Conservation (phyloP, 2,329 filamentous ascomycete genomes). For the Hirsutella minnesotensis region DNA sequence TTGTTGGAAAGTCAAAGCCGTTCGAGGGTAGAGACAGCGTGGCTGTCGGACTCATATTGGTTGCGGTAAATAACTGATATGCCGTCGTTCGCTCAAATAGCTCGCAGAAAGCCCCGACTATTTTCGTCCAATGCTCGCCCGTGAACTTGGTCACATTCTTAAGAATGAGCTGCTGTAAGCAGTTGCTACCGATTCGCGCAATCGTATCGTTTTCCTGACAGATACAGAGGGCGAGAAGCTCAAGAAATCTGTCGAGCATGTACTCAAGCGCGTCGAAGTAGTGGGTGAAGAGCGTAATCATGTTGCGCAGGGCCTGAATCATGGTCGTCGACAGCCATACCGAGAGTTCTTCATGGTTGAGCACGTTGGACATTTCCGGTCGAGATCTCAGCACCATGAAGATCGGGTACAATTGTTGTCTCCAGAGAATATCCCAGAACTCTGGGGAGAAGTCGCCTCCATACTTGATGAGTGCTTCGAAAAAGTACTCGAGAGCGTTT, state of each 20-base stretch:
- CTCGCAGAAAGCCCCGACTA: conserved; percentile 91
- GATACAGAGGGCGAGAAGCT: conserved; percentile 88
- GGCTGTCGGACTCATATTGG: conserved; percentile 41
- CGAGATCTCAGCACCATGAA: conserved; percentile 96
- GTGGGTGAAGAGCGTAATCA: conserved; percentile 97
- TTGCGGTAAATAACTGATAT: conserved; percentile 87
- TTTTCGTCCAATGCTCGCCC: conserved; percentile 79
- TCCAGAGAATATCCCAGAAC: conserved; percentile 98
- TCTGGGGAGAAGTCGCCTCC: conserved; percentile 84
- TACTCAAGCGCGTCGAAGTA: conserved; percentile 95
- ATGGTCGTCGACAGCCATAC: conserved; percentile 99
- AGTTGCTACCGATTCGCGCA: conserved; percentile 95
- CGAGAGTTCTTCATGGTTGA: conserved; percentile 92
- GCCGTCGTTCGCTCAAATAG: conserved; percentile 92
- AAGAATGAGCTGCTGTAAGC: conserved; percentile 87
- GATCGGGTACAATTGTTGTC: conserved; percentile 92
- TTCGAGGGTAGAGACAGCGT: conserved; percentile 40
- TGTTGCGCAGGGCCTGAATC: conserved; percentile 95
- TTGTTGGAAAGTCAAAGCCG: conserved; percentile 36
- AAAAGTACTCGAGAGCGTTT: conserved; percentile 87
- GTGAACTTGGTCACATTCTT: conserved; percentile 93
- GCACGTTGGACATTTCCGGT: conserved; percentile 89
- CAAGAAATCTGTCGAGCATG: conserved; percentile 96
- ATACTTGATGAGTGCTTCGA: conserved; percentile 82
- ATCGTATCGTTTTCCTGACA: conserved; percentile 99